Conservation (phyloP, 768 basidiomycete species). For the Pleurotus tuber-regium region DNA sequence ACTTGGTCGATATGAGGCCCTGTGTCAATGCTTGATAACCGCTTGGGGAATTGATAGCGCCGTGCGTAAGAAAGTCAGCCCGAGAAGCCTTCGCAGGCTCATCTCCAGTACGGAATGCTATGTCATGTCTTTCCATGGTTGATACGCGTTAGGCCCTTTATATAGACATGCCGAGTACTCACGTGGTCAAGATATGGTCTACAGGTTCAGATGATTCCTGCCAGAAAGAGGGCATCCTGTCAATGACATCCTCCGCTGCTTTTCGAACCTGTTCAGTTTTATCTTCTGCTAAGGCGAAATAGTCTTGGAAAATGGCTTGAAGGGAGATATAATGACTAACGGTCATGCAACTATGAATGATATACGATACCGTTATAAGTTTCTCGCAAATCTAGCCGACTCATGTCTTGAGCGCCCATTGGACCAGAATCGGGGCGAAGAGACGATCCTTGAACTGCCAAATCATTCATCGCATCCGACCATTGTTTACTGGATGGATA, state of each 20-base stretch:
- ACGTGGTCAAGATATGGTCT: slow-evolving; percentile 66
- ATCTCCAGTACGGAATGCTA: slow-evolving; percentile 52
- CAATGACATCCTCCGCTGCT: slow-evolving; percentile 45
- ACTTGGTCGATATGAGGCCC: slow-evolving; percentile 40
- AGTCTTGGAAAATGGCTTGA: slow-evolving; percentile 38
- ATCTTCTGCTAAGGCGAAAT: slow-evolving; percentile 23
- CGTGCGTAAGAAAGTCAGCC: slow-evolving; percentile 59
- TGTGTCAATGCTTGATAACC: slow-evolving; percentile 52
- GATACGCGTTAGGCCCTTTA: neutral
- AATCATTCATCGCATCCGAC: slow-evolving; percentile 35
- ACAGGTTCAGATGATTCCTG: slow-evolving; percentile 43
- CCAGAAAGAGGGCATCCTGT: slow-evolving; percentile 56
- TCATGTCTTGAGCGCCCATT: slow-evolving; percentile 42
- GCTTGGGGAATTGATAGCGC: slow-evolving; percentile 45
- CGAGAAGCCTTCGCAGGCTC: slow-evolving; percentile 41
- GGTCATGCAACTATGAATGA: neutral
- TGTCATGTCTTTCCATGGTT: slow-evolving; percentile 50
- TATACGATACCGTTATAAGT: slow-evolving; percentile 55
- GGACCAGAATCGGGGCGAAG: slow-evolving; percentile 37
- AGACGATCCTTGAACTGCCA: slow-evolving; percentile 27
- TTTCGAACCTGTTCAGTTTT: slow-evolving; percentile 34
- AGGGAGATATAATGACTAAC: slow-evolving; percentile 1
- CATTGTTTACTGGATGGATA: slow-evolving; percentile 25
- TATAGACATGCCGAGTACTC: slow-evolving; percentile 13
- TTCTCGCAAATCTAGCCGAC: slow-evolving; percentile 44